Evolutionary conservation across 148 eudicot genomes (phyloP).

Genomic region (Heliamphora exappendiculata): DNA sequence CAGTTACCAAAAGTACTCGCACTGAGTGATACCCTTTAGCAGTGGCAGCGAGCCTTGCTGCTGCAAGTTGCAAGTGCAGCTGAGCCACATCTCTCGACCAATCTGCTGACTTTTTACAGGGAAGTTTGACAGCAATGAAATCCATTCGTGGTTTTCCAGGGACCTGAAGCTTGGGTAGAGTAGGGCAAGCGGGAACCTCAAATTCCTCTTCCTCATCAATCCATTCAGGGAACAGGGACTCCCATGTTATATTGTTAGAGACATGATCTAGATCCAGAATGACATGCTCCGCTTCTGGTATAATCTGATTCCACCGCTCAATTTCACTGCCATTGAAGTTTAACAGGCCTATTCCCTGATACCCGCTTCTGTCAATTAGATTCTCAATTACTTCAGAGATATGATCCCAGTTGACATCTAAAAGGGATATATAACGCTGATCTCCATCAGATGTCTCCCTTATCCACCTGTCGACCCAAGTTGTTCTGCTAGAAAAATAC

Average conservation of each 20-base stretch:
- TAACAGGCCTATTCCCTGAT: conserved; percentile 64
- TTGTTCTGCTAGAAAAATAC: conserved; percentile 40
- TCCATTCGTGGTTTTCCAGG: conserved; percentile 77
- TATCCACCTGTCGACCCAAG: conserved; percentile 50
- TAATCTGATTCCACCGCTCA: conserved; percentile 47
- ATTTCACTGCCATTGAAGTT: conserved; percentile 65
- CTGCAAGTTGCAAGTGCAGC: conserved; percentile 79
- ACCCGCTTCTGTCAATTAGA: conserved; percentile 49
- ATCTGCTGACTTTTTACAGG: conserved; percentile 57
- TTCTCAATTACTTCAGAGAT: conserved; percentile 39
- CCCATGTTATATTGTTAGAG: conserved; percentile 64
- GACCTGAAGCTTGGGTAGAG: conserved; percentile 50
- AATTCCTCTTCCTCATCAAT: conserved; percentile 88
- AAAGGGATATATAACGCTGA: conserved; percentile 46
- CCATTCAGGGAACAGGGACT: conserved; percentile 90
- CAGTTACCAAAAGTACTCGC: conserved; percentile 63
- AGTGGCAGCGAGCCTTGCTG: conserved; percentile 71
- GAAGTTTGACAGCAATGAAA: conserved; percentile 83
- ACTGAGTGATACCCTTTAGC: conserved; percentile 60
- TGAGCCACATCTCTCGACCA: conserved; percentile 88
- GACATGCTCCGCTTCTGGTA: conserved; percentile 73
- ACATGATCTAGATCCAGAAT: conserved; percentile 45
- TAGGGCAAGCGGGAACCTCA: conserved; percentile 70
- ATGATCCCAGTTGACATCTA: conserved; percentile 52
- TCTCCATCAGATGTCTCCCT: conserved; percentile 44